Conservation (phyloP, 768 basidiomycete genomes). For the Mycena capillaripes region DNA sequence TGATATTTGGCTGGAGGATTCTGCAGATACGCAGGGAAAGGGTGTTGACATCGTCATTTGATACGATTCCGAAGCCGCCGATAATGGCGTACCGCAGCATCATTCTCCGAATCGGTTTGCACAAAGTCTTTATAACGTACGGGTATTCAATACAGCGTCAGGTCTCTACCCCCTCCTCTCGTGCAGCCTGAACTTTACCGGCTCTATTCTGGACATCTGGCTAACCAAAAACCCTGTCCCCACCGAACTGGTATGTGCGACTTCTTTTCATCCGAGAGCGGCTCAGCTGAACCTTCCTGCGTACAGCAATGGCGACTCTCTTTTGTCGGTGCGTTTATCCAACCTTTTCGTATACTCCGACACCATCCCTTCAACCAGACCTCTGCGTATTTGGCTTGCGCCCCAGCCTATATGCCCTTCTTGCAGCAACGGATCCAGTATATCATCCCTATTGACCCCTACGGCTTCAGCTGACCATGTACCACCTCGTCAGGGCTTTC, state of each 20-base stretch:
- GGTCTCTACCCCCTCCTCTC: slow-evolving; percentile 7
- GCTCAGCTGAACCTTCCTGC: neutral
- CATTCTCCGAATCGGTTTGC: too few species aligned
- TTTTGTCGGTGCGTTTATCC: slow-evolving; percentile 7
- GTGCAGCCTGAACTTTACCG: neutral
- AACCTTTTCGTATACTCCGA: neutral
- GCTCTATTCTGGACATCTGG: neutral
- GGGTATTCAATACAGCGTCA: neutral
- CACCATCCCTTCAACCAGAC: neutral
- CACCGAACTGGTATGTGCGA: neutral
- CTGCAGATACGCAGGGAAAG: too few species aligned
- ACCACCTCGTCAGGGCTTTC: slow-evolving; percentile 2
- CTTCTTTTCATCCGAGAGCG: neutral
- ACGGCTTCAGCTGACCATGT: neutral
- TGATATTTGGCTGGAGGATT: too few species aligned
- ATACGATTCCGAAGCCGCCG: too few species aligned
- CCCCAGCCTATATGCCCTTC: slow-evolving; percentile 2
- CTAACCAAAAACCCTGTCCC: neutral
- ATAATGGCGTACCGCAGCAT: too few species aligned
- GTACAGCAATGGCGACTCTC: slow-evolving; percentile 4
- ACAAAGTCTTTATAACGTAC: neutral
- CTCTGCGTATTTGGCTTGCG: neutral
- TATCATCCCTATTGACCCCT: neutral
- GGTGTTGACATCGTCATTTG: too few species aligned
- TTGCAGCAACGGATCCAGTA: neutral